Base-by-base conservation (phyloP, 2,329 filamentous ascomycete genomes). In the Mycogone perniciosa region DNA sequence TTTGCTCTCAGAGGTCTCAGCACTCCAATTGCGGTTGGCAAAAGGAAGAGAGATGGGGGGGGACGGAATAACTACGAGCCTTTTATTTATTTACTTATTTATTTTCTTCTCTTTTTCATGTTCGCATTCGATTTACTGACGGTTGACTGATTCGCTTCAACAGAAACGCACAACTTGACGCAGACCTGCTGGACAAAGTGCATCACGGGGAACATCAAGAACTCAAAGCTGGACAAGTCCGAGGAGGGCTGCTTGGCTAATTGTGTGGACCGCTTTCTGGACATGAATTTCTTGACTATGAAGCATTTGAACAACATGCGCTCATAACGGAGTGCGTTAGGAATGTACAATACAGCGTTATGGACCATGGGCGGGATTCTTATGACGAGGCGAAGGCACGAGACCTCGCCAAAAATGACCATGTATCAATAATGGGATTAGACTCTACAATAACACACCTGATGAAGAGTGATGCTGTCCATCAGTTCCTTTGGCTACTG, bases 121-220 rank as follows among this genome's bases (percentile, higher is more conserved):
- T 30, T 4, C n/a, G 5, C 11, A 30, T n/a, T 8, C 10, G 10
- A 7, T 29, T 41, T 43, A 30, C 52, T 62, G 50, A 62, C 7
- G 6, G 4, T 40, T 31, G 33, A 20, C 7, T 33, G 52, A 7
- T 31, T 31, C 33, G 6, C 7, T 34, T 54, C 30, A 3, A 31
- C 50, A 82, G 78, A 76, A 64, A 76, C 77, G 9, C 77, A 81
- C 63, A 69, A 65, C 56, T 63, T 82, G 48, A 81, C 76, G 40
- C 86, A 93, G 62, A 81, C 87, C 54, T 99, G 93, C 80, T 99
- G 91, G 84, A 89, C 85, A 66, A 97, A 96, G 75, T 99, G 93
- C 76, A 77, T 96, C 54, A 86, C 87, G 7, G 76, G 82, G 48
- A 77, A 76, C 52, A 85, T 96, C 67, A 84, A 84, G 59, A 80